Percentiles rank a stretch among this genome's conserved stretches.
Evolutionary conservation across 768 basidiomycete genomes (phyloP).

Genomic region (Rhodotorula babjevae): DNA sequence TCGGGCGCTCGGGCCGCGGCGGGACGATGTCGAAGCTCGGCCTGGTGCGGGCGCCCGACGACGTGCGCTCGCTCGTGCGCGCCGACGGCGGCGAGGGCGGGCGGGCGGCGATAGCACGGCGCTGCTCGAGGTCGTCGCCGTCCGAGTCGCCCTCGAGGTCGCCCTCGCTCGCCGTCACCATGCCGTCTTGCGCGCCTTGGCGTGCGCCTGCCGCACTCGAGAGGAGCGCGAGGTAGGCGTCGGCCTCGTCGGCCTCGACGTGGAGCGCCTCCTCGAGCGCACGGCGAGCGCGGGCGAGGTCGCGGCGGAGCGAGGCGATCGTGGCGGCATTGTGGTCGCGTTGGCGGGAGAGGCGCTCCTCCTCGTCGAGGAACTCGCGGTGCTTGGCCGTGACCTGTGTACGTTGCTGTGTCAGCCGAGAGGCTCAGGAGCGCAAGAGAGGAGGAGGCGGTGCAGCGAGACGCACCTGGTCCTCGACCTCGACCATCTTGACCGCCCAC

Average conservation of each 20-base stretch:
- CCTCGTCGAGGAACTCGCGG: conserved; percentile 22
- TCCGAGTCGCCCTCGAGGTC: too few relatives aligned
- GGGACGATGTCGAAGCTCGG: not conserved
- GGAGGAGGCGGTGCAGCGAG: not conserved
- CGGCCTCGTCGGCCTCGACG: conserved; percentile 16
- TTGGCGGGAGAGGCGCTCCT: not conserved
- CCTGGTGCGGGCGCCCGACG: too few relatives aligned
- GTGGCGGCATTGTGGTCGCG: conserved; percentile 5
- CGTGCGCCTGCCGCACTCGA: not conserved
- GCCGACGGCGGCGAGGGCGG: not conserved
- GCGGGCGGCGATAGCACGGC: too few relatives aligned
- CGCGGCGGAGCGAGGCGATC: conserved; percentile 3
- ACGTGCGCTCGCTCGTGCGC: not conserved
- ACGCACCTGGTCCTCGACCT: conserved; percentile 6
- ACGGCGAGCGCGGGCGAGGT: not conserved
- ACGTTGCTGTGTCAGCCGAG: not conserved
- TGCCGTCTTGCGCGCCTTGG: not conserved
- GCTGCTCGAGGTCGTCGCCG: too few relatives aligned
- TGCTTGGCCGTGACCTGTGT: conserved; percentile 23
- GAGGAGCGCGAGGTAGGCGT: conserved; percentile 10
- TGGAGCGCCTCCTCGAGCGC: conserved; percentile 13
- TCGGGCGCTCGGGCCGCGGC: not conserved
- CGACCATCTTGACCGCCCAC: conserved; percentile 4
- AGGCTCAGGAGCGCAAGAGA: not conserved
- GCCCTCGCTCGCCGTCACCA: not conserved